Evolutionary conservation across 192 early-diverging fungal species (phyloP).

Genomic region (Rhizophagus prolifer): DNA sequence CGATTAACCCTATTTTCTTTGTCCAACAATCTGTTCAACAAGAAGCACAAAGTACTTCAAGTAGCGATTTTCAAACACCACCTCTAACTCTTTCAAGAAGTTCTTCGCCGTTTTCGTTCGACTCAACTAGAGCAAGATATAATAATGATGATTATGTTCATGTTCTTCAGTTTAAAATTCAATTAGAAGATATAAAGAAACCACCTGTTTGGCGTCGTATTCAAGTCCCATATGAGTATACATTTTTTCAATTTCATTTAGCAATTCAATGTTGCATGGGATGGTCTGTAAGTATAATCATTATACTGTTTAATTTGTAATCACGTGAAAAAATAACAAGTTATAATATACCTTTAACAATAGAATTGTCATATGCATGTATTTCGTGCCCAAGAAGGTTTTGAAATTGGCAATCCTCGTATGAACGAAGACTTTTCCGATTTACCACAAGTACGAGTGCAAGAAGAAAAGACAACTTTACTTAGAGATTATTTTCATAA

Average conservation of each 20-base stretch:
- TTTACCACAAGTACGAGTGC: background rate
- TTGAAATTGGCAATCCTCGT: background rate
- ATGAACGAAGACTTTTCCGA: background rate
- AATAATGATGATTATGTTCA: background rate
- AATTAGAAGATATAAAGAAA: background rate
- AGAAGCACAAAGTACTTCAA: background rate
- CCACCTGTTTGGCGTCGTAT: background rate
- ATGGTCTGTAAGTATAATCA: background rate
- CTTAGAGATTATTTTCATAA: background rate
- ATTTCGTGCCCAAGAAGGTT: background rate
- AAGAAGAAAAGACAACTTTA: background rate
- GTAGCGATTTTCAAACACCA: background rate
- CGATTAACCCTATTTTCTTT: background rate
- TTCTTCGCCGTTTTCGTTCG: background rate
- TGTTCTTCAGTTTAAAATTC: background rate
- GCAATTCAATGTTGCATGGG: background rate
- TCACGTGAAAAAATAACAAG: background rate
- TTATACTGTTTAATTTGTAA: background rate
- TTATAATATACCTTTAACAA: background rate
- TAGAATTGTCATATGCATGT: background rate
- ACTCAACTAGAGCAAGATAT: background rate
- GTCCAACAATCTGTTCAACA: background rate
- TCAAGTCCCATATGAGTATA: background rate
- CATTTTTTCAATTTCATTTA: background rate
- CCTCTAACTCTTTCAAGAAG: background rate